Conservation (phyloP, 805 yeast genomes). For the Sugiyamaella lignohabitans region DNA sequence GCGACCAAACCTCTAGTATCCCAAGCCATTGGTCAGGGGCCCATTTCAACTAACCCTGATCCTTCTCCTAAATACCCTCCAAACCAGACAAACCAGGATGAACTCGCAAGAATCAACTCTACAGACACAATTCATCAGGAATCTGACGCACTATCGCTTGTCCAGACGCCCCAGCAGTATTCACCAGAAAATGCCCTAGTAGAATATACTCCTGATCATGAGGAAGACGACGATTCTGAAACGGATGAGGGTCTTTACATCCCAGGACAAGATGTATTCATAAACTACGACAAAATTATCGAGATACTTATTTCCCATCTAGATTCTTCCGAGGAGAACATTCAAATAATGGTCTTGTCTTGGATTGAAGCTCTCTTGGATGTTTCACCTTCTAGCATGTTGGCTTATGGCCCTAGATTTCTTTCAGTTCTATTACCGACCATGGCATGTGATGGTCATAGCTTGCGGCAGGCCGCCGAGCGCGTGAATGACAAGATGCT, state of each 20-base stretch:
- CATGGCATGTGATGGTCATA: conserved; percentile 46
- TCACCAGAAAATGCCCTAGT: not conserved
- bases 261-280: conserved; percentile 74
- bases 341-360: conserved; percentile 68
- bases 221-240: conserved; percentile 24
- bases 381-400: conserved; percentile 68
- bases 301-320: conserved; percentile 77
- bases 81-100: not conserved
- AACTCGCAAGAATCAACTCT: no score
- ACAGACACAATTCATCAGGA: no score
- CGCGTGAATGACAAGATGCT: conserved; percentile 52
- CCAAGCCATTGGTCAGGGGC: not conserved
- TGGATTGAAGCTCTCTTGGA: conserved; percentile 76
- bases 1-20: not conserved
- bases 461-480: conserved; percentile 48
- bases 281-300: conserved; percentile 74
- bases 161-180: not conserved
- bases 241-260: conserved; percentile 51
- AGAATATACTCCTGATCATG: not conserved
- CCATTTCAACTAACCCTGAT: not conserved
- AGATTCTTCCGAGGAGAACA: conserved; percentile 65
- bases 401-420: conserved; percentile 67
- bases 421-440: conserved; percentile 61
- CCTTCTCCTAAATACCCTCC: not conserved
- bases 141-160: not conserved